Evolutionary conservation across 192 early-diverging fungal genomes (phyloP), one percentile per base, ranked within the genome.

Genomic region (Coemansia erecta): DNA sequence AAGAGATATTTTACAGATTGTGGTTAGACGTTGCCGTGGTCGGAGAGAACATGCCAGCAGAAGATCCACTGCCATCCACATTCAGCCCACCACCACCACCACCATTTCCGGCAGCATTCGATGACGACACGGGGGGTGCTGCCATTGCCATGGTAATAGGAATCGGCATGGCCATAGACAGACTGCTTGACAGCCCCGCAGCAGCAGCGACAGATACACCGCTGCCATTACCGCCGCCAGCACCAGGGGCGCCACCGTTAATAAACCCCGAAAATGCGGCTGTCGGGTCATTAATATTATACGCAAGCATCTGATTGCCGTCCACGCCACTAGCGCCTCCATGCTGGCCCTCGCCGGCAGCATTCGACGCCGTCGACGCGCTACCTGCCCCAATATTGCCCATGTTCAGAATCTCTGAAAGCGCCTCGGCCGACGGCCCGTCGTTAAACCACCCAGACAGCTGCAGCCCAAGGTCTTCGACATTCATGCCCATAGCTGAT

Each of bases 1-100:
- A 49, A 17, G 13, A 56, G 33, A 46, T 64, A 60, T 60, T 48
- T 53, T 71, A 71, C 69, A 71, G 48, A 40, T 64, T 71, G 58
- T 64, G 49, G 41, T 56, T 70, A 8, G 61, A 48, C 10, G 60
- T 21, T 12, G 46, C 46, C 4, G 46, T 24, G 0, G 65, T 5
- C 9, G 60, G 56, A 9, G 67, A 56, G 23, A 70, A 62, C 3
- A 63, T 23, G 5, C 21, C 23, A 23, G 18, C 23, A 12, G 46
- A 48, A 24, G 46, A 6, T 10, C 43, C 55, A 22, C 23, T 18
- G n/a, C n/a, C 12, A 23, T 63, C 61, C 0, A 35, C 17, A 10
- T 28, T 40, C 15, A 41, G 17, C 41, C 45, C 52, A 2, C 19
- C 53, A 17, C 40, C 26, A 17, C 40, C 26, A 31, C 28, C 26